Base-by-base conservation (phyloP, 768 basidiomycete species). In the Boletus vermiculosoides region DNA sequence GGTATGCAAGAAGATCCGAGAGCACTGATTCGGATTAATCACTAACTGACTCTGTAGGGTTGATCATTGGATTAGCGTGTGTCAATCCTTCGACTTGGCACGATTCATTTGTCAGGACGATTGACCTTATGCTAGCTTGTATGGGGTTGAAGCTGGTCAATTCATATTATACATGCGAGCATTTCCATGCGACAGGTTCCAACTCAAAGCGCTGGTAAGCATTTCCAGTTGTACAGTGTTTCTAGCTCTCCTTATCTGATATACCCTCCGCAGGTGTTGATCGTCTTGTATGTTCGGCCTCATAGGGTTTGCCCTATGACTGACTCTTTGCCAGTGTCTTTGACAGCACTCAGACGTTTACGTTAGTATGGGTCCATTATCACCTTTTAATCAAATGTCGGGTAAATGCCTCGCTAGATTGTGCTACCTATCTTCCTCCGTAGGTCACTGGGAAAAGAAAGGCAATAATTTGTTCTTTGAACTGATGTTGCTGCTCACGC, bases 301-400 rank as follows among this genome's bases (percentile, higher is more conserved):
- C 5, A n/a, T 20, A 40, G 8, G 39, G n/a, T 40, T 40, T 31
- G 10, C 23, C 30, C 1, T 23, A 15, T 34, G 12, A 3, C 45
- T 62, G 37, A 64, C 25, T 9, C 44, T 39, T 1, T 8, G 44
- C n/a, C 30, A 67, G 66, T 15, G 1, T 54, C 33, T 28, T 61
- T 23, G 55, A 64, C 18, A 62, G 3, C 20, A 3, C 16, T 7
- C 56, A 63, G 9, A 63, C 57, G 1, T 7, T 41, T 2, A 25
- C 25, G 23, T 0, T 34, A 16, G 1, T 30, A 12, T 50, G 18
- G 36, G 16, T 30, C 5, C 16, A 40, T n/a, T 9, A 40, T 40
- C 39, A 20, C 53, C 1, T 56, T 22, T 50, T 66, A 25, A 22
- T 67, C 23, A 9, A 3, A 3, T 67, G 65, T 50, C 59, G 57